Evolutionary conservation across 345 rosid genomes (phyloP).

Genomic region (Abelmoschus esculentus): DNA sequence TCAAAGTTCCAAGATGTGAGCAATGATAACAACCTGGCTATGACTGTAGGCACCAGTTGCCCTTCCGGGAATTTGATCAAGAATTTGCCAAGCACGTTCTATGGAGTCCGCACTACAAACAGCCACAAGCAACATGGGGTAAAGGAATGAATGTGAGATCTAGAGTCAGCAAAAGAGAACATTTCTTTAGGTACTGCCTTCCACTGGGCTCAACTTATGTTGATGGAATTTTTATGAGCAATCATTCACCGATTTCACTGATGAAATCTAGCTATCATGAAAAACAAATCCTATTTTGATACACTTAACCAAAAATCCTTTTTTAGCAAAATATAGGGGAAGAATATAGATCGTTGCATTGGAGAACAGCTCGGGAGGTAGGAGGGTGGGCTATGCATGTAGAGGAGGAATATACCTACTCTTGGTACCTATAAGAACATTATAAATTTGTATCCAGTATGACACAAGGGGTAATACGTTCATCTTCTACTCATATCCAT

Average conservation of each 20-base stretch:
- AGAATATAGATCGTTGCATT: too few relatives aligned
- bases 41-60: slow-evolving; percentile 99
- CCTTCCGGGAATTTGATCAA: slow-evolving; percentile 91
- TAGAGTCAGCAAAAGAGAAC: neutral
- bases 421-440: neutral
- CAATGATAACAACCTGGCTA: slow-evolving; percentile 59
- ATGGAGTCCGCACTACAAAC: slow-evolving; percentile 77
- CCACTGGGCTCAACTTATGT: neutral
- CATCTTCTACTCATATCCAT: neutral
- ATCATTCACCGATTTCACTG: neutral
- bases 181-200: neutral
- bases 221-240: neutral
- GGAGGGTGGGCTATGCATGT: neutral
- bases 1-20: slow-evolving; percentile 3
- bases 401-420: neutral
- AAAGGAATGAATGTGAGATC: neutral
- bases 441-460: neutral
- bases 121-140: neutral
- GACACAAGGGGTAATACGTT: neutral
- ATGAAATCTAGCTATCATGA: too few relatives aligned
- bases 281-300: neutral
- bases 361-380: too few relatives aligned
- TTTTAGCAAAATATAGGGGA: neutral
- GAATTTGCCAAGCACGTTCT: slow-evolving; percentile 82
- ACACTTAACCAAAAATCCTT: neutral